A percentile compares a stretch with the other conserved stretches of the same genome.
phyloP scores from a whole-genome alignment of 306 rosid species.

The Trifolium repens region DNA sequence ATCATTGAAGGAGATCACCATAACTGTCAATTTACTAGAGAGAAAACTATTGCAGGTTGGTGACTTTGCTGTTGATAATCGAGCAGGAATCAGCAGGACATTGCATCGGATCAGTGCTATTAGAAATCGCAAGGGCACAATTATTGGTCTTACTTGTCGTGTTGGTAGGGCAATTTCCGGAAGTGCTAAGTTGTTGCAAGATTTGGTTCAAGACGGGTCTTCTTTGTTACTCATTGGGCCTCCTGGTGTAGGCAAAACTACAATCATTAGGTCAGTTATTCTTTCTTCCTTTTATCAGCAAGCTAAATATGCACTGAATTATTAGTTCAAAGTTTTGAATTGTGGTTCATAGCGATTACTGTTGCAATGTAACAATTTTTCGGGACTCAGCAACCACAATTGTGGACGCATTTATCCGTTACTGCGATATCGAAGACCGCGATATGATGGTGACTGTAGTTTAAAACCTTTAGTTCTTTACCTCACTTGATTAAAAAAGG shows the following conservation, averaged over 20 bases:
- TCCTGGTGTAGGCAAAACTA: conserved; percentile 97
- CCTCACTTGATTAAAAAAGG: neutral
- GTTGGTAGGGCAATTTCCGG: conserved; percentile 93
- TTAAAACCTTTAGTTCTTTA: neutral
- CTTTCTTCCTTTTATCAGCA: conserved; percentile 10
- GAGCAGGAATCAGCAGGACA: conserved; percentile 97
- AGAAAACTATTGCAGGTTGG: conserved; percentile 70
- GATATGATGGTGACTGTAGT: neutral
- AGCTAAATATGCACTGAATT: conserved; percentile 21
- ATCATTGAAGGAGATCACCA: conserved; percentile 13
- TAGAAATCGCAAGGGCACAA: conserved; percentile 86
- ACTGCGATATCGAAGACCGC: neutral
- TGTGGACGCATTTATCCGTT: neutral
- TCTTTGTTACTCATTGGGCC: conserved; percentile 96
- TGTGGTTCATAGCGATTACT: neutral
- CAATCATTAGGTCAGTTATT: conserved; percentile 78
- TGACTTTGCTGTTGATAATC: conserved; percentile 84
- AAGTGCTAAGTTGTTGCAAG: conserved; percentile 78
- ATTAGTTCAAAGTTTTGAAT: neutral
- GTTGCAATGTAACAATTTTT: neutral
- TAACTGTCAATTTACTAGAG: conserved; percentile 40
- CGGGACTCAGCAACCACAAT: neutral
- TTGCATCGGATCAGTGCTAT: conserved; percentile 93
- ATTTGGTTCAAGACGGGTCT: conserved; percentile 87
- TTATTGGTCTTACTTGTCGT: conserved; percentile 94